Evolutionary conservation across 2,329 filamentous ascomycete genomes (phyloP), one percentile per base, ranked within the genome.

Genomic region (Chaetomiaceae sp.): DNA sequence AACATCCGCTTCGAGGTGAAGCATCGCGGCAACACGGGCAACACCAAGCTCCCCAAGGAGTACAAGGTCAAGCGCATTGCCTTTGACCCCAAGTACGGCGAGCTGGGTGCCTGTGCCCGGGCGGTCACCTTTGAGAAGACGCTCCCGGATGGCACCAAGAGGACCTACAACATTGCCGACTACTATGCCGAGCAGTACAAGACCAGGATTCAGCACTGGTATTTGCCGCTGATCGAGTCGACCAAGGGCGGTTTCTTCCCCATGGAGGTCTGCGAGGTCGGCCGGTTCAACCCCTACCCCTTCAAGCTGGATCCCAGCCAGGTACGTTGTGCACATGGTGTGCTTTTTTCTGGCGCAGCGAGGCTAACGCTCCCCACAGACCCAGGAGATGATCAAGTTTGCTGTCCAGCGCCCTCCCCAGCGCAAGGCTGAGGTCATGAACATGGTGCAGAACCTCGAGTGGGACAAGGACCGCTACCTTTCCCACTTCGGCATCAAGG

Each of bases 381-480:
- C 92, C 0, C 74, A 85, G 0, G 72, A 79, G 5, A 99, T 99
- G 94, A 96, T 99, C 74, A 92, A 88, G 69, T 90, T 92, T 63
- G 91, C 92, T 0, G 92, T 96, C 4, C 89, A 87, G 6, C 80
- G 85, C 1, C 94, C 94, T 0, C 67, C 68, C 0, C 68, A 83
- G 27, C 88, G 94, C n/a, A 80, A 82, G 60, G 62, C 67, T 0
- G 82, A 87, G 19, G 91, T 97, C 61, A 72, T 83, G 45, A 68
- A 79, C 3, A 87, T 87, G 15, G 80, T 96, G 8, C 65, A 72
- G 0, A 79, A 87, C 59, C 76, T 92, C 0, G 73, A 83, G 9
- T 94, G 89, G 83, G 60, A 64, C 1, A 65, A 77, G 0, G 94
- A 99, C 60, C 80, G 78, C 0, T 85, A 87, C 45, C 76, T 96